A percentile compares a stretch with the other conserved stretches of the same genome.
These are phyloP conservation scores for Fusarium euwallaceae DNA, from an alignment of 2,329 filamentous ascomycete species.

Conservation along the genomic window DNA sequence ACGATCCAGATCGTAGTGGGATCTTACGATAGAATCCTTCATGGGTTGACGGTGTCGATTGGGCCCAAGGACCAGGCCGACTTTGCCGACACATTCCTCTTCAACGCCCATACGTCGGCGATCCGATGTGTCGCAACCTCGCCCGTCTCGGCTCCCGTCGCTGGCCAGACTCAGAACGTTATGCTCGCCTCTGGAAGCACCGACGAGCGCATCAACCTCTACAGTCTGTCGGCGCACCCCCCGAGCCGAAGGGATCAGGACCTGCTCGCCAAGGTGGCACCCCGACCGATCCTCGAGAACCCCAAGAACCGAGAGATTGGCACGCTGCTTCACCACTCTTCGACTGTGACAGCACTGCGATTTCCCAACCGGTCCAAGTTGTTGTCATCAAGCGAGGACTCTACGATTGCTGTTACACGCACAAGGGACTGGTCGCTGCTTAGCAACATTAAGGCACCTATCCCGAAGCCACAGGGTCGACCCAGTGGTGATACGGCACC, in stretches of 20 bases:
- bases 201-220: conserved; percentile 95
- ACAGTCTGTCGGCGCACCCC: conserved; percentile 82
- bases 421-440: conserved; percentile 91
- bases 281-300: conserved; percentile 84
- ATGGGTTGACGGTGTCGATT: conserved; percentile 87
- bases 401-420: conserved; percentile 87
- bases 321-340: conserved; percentile 86
- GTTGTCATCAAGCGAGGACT: conserved; percentile 89
- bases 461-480: conserved; percentile 82
- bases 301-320: conserved; percentile 89
- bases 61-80: conserved; percentile 60
- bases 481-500: conserved; percentile 92
- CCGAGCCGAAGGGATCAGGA: conserved; percentile 69
- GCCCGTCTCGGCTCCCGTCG: conserved; percentile 73
- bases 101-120: conserved; percentile 91
- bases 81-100: conserved; percentile 94
- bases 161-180: conserved; percentile 80
- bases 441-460: conserved; percentile 88
- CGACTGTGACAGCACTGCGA: conserved; percentile 81
- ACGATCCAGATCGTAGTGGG: conserved; percentile 92
- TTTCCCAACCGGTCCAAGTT: conserved; percentile 92
- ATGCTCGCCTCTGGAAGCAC: conserved; percentile 92
- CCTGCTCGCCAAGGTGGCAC: conserved; percentile 75
- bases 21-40: conserved; percentile 93
- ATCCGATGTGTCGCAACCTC: conserved; percentile 92